These are phyloP conservation scores for Penicillium expansum DNA, from an alignment of 2,329 filamentous ascomycete species.

Conservation along the genomic window DNA sequence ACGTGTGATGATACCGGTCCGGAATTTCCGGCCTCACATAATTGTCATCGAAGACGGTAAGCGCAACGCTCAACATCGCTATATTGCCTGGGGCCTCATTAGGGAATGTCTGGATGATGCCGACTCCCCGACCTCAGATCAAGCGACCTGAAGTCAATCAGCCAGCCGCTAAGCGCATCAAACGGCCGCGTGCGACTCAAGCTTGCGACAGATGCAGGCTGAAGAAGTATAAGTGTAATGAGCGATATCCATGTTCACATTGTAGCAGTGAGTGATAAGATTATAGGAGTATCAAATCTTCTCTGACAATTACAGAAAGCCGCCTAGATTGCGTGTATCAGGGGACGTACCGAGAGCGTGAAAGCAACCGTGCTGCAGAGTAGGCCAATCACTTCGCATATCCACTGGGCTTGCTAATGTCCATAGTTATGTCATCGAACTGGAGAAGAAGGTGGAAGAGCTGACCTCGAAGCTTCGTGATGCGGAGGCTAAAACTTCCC, in stretches of 20 bases:
- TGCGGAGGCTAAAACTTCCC: slow-evolving; percentile 22
- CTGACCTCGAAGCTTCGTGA: slow-evolving; percentile 27
- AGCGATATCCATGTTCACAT: slow-evolving; percentile 45
- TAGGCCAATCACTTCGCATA: slow-evolving; percentile 8
- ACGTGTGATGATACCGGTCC: slow-evolving; percentile 15
- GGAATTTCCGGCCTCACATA: slow-evolving; percentile 20
- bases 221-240: slow-evolving; percentile 53
- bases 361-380: slow-evolving; percentile 31
- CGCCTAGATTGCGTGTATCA: slow-evolving; percentile 36
- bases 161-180: slow-evolving; percentile 24
- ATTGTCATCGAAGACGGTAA: slow-evolving; percentile 6
- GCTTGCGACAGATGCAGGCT: slow-evolving; percentile 48
- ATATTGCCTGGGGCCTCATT: not conserved
- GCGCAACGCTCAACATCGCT: slow-evolving; percentile 1
- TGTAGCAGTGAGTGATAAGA: slow-evolving; percentile 40
- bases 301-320: slow-evolving; percentile 28
- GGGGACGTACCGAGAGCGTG: slow-evolving; percentile 33
- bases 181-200: slow-evolving; percentile 45
- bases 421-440: slow-evolving; percentile 35
- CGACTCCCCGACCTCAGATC: slow-evolving; percentile 34
- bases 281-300: not conserved
- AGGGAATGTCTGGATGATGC: slow-evolving; percentile 30
- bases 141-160: slow-evolving; percentile 14
- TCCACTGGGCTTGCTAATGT: slow-evolving; percentile 4
- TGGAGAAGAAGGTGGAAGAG: slow-evolving; percentile 36